Conservation (phyloP, 2,329 filamentous ascomycete genomes). For the Colletotrichum simmondsii region DNA sequence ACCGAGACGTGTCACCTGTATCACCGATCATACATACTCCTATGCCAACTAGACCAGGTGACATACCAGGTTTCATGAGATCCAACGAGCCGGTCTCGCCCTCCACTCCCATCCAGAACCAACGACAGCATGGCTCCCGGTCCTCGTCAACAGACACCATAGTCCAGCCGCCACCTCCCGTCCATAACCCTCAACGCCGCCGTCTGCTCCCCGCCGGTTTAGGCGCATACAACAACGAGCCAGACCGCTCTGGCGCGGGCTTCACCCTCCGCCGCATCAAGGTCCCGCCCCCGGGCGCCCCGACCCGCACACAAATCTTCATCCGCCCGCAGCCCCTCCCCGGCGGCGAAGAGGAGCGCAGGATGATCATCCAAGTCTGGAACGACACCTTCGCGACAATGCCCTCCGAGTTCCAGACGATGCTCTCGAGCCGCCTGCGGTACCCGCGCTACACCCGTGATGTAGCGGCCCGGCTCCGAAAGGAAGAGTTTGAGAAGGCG, state of each 20-base stretch:
- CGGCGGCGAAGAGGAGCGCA: neutral
- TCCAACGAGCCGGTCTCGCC: neutral
- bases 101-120: neutral
- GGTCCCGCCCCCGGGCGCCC: neutral
- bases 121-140: neutral
- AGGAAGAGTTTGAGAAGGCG: constrained; percentile 18
- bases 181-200: neutral
- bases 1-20: neutral
- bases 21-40: neutral
- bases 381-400: neutral
- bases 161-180: neutral
- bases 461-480: constrained; percentile 18
- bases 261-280: constrained; percentile 1
- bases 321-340: neutral
- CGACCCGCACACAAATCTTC: constrained; percentile 10
- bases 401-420: neutral
- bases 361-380: neutral
- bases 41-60: neutral
- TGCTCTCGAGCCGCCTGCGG: constrained; percentile 7
- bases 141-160: neutral
- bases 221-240: constrained; percentile 4
- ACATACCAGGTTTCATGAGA: neutral
- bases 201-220: neutral
- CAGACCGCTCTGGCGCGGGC: constrained; percentile 3
- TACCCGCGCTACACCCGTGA: constrained; percentile 21